Evolutionary conservation across 2,329 filamentous ascomycete genomes (phyloP).

Genomic region (Epichloe sibirici): DNA sequence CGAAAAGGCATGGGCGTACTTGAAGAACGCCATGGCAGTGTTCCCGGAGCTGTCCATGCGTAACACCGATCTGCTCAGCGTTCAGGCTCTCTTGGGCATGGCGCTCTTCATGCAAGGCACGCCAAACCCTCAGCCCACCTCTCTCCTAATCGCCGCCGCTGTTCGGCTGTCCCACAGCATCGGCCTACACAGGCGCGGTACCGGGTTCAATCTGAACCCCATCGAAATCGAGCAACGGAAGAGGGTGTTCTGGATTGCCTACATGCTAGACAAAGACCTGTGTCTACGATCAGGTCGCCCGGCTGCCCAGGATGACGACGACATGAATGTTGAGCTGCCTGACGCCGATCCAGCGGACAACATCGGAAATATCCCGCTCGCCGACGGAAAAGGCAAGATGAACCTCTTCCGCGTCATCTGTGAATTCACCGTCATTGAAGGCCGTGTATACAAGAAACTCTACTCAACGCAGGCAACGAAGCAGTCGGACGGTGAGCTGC

Average conservation of each 20-base stretch:
- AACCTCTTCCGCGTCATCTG: slow-evolving; percentile 92
- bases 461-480: slow-evolving; percentile 90
- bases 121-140: slow-evolving; percentile 89
- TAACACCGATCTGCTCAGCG: slow-evolving; percentile 87
- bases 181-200: slow-evolving; percentile 85
- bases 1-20: slow-evolving; percentile 84
- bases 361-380: slow-evolving; percentile 84
- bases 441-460: slow-evolving; percentile 82
- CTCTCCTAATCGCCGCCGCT: slow-evolving; percentile 80
- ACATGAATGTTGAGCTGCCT: slow-evolving; percentile 92
- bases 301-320: slow-evolving; percentile 50
- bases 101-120: slow-evolving; percentile 91
- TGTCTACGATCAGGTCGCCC: slow-evolving; percentile 47
- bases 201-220: slow-evolving; percentile 83
- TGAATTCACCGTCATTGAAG: slow-evolving; percentile 82
- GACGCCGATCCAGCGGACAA: slow-evolving; percentile 85
- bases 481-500: slow-evolving; percentile 80
- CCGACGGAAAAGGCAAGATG: slow-evolving; percentile 81
- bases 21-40: slow-evolving; percentile 94
- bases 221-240: slow-evolving; percentile 85
- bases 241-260: slow-evolving; percentile 54
- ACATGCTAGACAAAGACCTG: slow-evolving; percentile 52
- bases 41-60: slow-evolving; percentile 89
- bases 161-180: slow-evolving; percentile 88
- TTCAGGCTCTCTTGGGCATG: slow-evolving; percentile 90